Base-by-base conservation (phyloP, 371 early-diverging fungal genomes). In the Mortierella sp. region DNA sequence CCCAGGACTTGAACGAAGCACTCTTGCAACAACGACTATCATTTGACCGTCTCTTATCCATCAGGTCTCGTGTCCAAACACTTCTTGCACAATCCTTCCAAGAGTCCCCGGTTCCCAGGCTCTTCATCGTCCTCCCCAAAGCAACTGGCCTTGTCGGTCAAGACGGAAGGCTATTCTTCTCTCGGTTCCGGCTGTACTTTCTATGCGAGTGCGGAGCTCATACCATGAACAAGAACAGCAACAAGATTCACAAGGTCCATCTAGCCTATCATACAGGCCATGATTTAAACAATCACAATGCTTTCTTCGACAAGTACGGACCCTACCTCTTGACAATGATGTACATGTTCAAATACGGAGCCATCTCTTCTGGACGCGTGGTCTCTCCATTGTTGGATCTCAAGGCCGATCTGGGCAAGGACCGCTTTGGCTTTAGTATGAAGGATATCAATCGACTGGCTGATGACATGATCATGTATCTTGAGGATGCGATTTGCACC, bases 51-150 rank as follows among this genome's bases (percentile, higher is more conserved):
- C 23, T 66, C n/a, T 54, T 58, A 7, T 23, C 42, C 7, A 39
- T 59, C 12, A 42, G 60, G 38, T 28, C 9, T 12, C 54, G 49
- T 5, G 27, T 31, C 28, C 59, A 42, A 5, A 42, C 64, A 16
- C 30, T 63, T 10, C n/a, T 69, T 12, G 48, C 58, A 0, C 51
- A 61, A 16, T 47, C 52, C 0, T 68, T 63, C 28, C 54, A 69
- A 21, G 70, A 69, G 58, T 47, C 53, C n/a, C 58, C 58, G 0
- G 45, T 69, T 8, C 70, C 70, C 3, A 14, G 70, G 2, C 38
- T 69, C 14, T 69, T 69, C 30, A 61, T 68, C 42, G 52, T 68
- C n/a, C 56, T 68, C 6, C 70, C 70, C 51, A 56, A 21, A 4
- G 45, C 41, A 30, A 30, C 6, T 3, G 27, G 50, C 4, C 10